Evolutionary conservation across 257 asterid species (phyloP).

Genomic region (Mitragyna speciosa): DNA sequence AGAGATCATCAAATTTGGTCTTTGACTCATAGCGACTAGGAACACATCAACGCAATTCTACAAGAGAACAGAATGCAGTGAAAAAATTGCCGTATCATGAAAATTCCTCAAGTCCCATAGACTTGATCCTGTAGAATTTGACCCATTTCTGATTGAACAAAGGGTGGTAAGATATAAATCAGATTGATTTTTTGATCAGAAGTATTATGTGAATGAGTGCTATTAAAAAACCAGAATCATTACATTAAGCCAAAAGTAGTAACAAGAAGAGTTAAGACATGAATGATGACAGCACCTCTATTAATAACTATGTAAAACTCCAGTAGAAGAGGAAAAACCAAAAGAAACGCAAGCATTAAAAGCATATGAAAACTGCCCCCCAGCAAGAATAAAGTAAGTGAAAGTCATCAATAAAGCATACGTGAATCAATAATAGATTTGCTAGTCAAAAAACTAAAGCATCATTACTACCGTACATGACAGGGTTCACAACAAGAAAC

Average conservation of each 20-base stretch:
- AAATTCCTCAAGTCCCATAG: too few species aligned
- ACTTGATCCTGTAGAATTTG: too few species aligned
- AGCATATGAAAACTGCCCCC: neutral
- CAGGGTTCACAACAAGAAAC: neutral
- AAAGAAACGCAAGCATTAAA: neutral
- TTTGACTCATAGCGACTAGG: neutral
- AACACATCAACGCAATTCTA: neutral
- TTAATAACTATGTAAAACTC: neutral
- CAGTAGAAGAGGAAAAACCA: neutral
- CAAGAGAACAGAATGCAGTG: neutral
- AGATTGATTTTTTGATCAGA: too few species aligned
- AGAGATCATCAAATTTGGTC: constrained; percentile 2
- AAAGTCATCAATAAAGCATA: neutral
- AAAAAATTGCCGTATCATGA: too few species aligned
- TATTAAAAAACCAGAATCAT: neutral
- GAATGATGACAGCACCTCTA: too few species aligned
- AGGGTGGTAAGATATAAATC: too few species aligned
- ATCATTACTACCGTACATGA: neutral
- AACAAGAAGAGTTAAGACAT: neutral
- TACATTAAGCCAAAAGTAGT: neutral
- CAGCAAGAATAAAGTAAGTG: neutral
- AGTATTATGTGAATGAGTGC: neutral
- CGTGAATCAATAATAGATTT: neutral
- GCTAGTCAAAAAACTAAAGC: neutral
- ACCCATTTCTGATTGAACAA: too few species aligned